Percentiles rank a stretch among this genome's conserved stretches.
Evolutionary conservation across 441 rosid genomes (phyloP).

Genomic region (Pelargonium citronellum): DNA sequence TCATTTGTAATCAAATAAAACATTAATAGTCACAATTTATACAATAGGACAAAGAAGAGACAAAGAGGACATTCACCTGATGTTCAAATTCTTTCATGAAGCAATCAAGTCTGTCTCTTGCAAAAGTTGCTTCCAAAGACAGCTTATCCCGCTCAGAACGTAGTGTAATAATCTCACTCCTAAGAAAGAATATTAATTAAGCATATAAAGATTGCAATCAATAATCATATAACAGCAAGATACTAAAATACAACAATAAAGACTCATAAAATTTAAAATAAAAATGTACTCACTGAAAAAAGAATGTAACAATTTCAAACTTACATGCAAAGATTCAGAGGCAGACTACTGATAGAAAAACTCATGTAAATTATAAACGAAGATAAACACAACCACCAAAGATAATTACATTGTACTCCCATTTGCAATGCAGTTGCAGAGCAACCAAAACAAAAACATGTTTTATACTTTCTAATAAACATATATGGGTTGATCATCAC

Average conservation of each 20-base stretch:
- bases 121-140: constrained; percentile 64
- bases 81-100: constrained; percentile 70
- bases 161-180: constrained; percentile 61
- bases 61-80: constrained; percentile 43
- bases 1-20: not conserved
- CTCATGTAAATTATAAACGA: too few species aligned
- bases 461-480: not conserved
- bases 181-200: constrained; percentile 23
- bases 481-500: constrained; percentile 26
- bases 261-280: too few species aligned
- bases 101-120: constrained; percentile 67
- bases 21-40: not conserved
- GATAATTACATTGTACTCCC: too few species aligned
- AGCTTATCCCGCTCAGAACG: constrained; percentile 80
- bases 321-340: too few species aligned
- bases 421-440: too few species aligned
- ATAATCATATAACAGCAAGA: not conserved
- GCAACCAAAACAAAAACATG: not conserved
- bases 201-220: not conserved
- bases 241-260: not conserved
- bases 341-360: too few species aligned
- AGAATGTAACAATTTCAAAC: too few species aligned
- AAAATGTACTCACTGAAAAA: too few species aligned
- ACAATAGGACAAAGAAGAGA: not conserved
- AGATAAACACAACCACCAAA: too few species aligned